Base-by-base conservation (phyloP, 148 eudicot species). In the Beta vulgaris region DNA sequence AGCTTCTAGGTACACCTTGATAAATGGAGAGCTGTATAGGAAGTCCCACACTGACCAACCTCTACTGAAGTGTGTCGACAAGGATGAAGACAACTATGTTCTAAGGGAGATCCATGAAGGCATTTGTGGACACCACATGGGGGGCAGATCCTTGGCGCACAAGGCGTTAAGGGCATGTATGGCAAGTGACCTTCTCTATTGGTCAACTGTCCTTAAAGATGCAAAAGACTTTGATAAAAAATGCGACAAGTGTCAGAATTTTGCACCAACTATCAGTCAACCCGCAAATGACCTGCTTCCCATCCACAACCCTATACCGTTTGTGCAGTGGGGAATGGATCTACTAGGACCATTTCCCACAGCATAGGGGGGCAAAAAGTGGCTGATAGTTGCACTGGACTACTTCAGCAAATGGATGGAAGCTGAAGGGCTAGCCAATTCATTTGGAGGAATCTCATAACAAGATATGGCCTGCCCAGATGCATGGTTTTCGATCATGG, bases 401-500 rank as follows among this genome's bases (percentile, higher is more conserved):
- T 73, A 73, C 11, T 73, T 39, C 39, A 73, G n/a, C 16, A 73
- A 58, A 40, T 73, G 76, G 67, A 9, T 73, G 1, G 54, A 73
- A n/a, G 67, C 40, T 1, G 53, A 73, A n/a, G 43, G 6, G 76
- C 40, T 2, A 6, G 23, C 3, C 39, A 42, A 13, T 73, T 73
- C 54, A 28, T 59, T 0, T 58, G 76, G 53, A 25, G 26, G 6
- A 73, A 73, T 26, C 40, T 73, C 37, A 59, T 73, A 44, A 59
- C 49, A 0, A 8, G 54, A 4, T 73, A 23, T 10, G 54, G 39
- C 1, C 2, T 73, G 0, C 76, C 67, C 14, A 14, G 1, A 15
- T 36, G 6, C 26, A 1, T 57, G 2, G 39, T 73, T 1, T 21
- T 40, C 1, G 76, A 73, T 16, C 43, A 73, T 2, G 53, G 76